A percentile compares a stretch with the other conserved stretches of the same genome.
Conservation (phyloP, 2,329 filamentous ascomycete genomes). For the Aspergillus melleus region DNA sequence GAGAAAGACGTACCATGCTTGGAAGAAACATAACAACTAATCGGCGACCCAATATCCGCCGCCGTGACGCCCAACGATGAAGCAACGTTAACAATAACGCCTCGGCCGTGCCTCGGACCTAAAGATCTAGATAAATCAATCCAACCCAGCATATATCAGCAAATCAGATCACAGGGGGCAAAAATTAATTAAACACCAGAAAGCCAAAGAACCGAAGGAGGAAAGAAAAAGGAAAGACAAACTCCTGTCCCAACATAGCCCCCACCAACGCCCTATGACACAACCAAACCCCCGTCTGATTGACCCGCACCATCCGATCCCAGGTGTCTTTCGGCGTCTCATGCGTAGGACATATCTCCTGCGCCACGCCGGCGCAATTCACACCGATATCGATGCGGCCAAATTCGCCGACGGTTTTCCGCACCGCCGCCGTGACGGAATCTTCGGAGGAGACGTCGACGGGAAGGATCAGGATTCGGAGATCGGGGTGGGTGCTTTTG, state of each 20-base stretch:
- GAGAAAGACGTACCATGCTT: slow-evolving; percentile 23
- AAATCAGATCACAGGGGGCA: too few species aligned
- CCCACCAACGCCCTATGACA: slow-evolving; percentile 54
- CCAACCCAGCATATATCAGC: too few species aligned
- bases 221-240: not conserved
- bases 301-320: slow-evolving; percentile 52
- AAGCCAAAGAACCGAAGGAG: not conserved
- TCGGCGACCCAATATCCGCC: slow-evolving; percentile 14
- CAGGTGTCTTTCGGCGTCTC: slow-evolving; percentile 51
- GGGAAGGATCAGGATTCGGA: slow-evolving; percentile 42
- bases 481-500: slow-evolving; percentile 34
- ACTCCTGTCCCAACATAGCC: slow-evolving; percentile 30
- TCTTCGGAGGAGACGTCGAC: slow-evolving; percentile 50
- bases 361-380: slow-evolving; percentile 57
- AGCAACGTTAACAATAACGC: slow-evolving; percentile 27
- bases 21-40: slow-evolving; percentile 23
- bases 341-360: slow-evolving; percentile 45
- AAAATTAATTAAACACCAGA: too few species aligned
- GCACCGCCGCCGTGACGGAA: slow-evolving; percentile 47
- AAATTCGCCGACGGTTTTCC: slow-evolving; percentile 46
- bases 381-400: slow-evolving; percentile 57
- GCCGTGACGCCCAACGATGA: slow-evolving; percentile 23
- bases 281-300: slow-evolving; percentile 59
- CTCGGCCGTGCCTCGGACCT: slow-evolving; percentile 20
- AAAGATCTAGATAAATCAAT: slow-evolving; percentile 5